Conservation (phyloP, 257 asterid genomes). For the Buddleja alternifolia region DNA sequence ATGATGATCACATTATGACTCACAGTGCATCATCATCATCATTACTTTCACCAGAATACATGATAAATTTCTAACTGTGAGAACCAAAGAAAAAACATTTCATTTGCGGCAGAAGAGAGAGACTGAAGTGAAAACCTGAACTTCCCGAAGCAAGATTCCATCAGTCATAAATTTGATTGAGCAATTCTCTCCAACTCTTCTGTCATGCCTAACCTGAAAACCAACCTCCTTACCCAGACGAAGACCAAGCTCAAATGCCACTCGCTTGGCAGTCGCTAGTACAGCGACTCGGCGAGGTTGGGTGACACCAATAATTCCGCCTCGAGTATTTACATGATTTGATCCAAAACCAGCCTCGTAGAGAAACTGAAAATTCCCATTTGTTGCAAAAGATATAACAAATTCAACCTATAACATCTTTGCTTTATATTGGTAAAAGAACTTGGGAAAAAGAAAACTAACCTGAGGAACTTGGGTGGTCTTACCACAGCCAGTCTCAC, state of each 20-base stretch:
- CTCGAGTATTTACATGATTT: conserved; percentile 38
- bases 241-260: conserved; percentile 88
- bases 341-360: conserved; percentile 92
- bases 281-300: conserved; percentile 99
- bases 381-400: conserved; percentile 25
- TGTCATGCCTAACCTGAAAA: conserved; percentile 95
- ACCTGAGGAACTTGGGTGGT: conserved; percentile 99
- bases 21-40: not conserved
- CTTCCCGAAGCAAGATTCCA: conserved; percentile 97
- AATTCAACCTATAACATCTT: not conserved
- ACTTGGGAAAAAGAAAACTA: conserved; percentile 26
- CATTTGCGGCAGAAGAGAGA: conserved; percentile 16
- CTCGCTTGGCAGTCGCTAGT: conserved; percentile 96
- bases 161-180: conserved; percentile 98
- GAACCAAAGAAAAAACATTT: conserved; percentile 2
- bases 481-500: conserved; percentile 98
- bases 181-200: conserved; percentile 77
- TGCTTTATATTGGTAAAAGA: not conserved
- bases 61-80: not conserved
- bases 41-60: not conserved
- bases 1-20: not conserved
- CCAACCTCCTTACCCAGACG: conserved; percentile 92
- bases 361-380: conserved; percentile 71
- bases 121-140: conserved; percentile 68
- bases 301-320: conserved; percentile 94